Evolutionary conservation across 306 rosid genomes (phyloP).

Genomic region (Begonia loranthoides): DNA sequence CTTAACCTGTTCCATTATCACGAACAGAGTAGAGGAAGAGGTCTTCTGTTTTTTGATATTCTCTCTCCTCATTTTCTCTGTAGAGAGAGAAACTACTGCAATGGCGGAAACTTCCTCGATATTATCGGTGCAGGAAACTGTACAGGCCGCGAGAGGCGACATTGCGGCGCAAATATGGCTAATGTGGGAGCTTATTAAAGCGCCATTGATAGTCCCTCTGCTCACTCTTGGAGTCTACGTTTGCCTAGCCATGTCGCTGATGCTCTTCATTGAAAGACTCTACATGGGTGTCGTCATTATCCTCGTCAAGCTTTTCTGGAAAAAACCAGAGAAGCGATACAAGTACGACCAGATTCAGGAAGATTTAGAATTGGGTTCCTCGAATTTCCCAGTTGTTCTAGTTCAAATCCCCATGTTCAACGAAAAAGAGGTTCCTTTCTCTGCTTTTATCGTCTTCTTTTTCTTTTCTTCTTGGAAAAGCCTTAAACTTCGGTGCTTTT

Average conservation of each 20-base stretch:
- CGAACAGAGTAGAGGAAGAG: too few relatives aligned
- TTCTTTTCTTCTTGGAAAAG: background rate
- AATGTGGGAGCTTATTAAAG: constrained; percentile 74
- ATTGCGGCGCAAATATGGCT: constrained; percentile 41
- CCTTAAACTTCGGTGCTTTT: background rate
- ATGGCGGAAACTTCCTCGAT: constrained; percentile 49
- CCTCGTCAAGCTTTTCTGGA: constrained; percentile 82
- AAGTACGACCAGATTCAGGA: constrained; percentile 51
- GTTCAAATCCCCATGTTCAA: constrained; percentile 99
- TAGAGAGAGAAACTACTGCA: constrained; percentile 6
- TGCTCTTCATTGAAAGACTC: constrained; percentile 80
- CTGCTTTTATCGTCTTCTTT: background rate
- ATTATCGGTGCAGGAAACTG: constrained; percentile 43
- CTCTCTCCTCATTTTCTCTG: constrained; percentile 1
- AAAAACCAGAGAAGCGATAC: constrained; percentile 77
- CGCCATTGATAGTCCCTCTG: constrained; percentile 86
- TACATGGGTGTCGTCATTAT: constrained; percentile 91
- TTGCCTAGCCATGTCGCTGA: constrained; percentile 72
- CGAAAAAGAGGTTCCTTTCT: constrained; percentile 59
- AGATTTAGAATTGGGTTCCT: constrained; percentile 60
- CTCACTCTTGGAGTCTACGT: constrained; percentile 44
- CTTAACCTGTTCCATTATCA: too few relatives aligned
- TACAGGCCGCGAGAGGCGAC: constrained; percentile 45
- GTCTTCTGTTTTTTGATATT: background rate
- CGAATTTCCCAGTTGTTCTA: constrained; percentile 75